Evolutionary conservation across 331 rosid genomes (phyloP), one percentile per base, ranked within the genome.

Genomic region (Malus hybrid): DNA sequence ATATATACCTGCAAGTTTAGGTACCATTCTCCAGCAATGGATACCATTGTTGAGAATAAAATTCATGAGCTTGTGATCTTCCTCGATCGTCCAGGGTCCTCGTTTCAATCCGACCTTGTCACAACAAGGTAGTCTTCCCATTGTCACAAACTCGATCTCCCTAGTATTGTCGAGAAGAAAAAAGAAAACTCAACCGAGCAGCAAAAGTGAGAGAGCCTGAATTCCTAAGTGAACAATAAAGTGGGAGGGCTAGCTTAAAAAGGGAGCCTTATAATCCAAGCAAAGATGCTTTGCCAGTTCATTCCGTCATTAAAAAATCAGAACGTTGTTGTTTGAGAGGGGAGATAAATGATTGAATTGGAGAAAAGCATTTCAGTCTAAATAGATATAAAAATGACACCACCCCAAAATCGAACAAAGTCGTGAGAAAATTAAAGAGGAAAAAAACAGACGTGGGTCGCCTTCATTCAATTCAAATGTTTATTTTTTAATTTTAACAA

Each of bases 81-180:
- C 99, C 44, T 94, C 99, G 27, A 92, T 85, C 6, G 99, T 92
- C 99, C 99, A 94, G 4, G 99, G 99, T 60, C 99, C 99, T 84
- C 97, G 81, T 79, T 94, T 94, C 76, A 92, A 74, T 60, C 99
- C 99, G 82, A 90, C 77, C 86, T 92, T 94, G 71, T 92, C 97
- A 76, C 97, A 94, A 83, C 99, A 94, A 63, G 99, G 97, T 36
- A 87, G 91, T 68, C 99, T 89, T 80, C 97, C 99, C 99, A 94
- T 94, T 75, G 71, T 69, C 67, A 5, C 74, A 77, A 20, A 64
- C 32, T 50, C 54, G 6, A 16, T 52, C 1, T 52, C 56, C n/a
- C 20, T 52, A 52, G 57, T 16, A 52, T 2, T 1, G 20, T 16
- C 1, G 57, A 16, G 20, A 74, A 22, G 8, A 2, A n/a, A 7